These are phyloP conservation scores for Suhomyces wounanorum DNA, from an alignment of 1,139 yeast genomes.

Conservation along the genomic window DNA sequence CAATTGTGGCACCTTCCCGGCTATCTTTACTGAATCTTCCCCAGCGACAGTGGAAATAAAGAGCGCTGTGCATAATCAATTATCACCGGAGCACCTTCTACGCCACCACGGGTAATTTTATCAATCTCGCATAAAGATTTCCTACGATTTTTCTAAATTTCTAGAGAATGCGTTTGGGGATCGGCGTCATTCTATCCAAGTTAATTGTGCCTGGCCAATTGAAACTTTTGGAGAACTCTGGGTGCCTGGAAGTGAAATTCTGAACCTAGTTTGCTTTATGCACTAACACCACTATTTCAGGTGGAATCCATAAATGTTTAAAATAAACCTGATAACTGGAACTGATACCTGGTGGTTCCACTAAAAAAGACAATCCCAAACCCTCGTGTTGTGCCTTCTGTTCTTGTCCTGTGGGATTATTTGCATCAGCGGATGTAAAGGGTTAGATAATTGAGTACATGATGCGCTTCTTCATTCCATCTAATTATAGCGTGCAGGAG, in stretches of 20 bases:
- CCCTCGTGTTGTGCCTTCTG: too few species aligned
- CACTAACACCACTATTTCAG: background rate
- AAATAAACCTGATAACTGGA: too few species aligned
- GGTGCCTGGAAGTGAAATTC: background rate
- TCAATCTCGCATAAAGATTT: background rate
- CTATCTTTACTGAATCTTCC: too few species aligned
- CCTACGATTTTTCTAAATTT: background rate
- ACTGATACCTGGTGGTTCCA: background rate
- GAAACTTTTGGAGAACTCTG: background rate
- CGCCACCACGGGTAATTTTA: background rate
- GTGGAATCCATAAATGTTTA: too few species aligned
- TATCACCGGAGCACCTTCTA: background rate
- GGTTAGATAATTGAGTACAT: background rate
- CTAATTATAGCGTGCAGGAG: background rate
- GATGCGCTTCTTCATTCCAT: background rate
- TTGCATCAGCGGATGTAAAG: background rate
- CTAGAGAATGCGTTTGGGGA: too few species aligned
- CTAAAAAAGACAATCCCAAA: too few species aligned
- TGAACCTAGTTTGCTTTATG: background rate
- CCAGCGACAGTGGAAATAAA: too few species aligned
- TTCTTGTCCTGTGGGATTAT: too few species aligned
- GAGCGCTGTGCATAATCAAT: too few species aligned
- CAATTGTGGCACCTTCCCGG: too few species aligned
- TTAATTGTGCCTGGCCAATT: too few species aligned
- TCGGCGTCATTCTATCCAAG: too few species aligned